Evolutionary conservation across 1,139 yeast species (phyloP), one percentile per base, ranked within the genome.

Genomic region (Suhomyces atakaporum): DNA sequence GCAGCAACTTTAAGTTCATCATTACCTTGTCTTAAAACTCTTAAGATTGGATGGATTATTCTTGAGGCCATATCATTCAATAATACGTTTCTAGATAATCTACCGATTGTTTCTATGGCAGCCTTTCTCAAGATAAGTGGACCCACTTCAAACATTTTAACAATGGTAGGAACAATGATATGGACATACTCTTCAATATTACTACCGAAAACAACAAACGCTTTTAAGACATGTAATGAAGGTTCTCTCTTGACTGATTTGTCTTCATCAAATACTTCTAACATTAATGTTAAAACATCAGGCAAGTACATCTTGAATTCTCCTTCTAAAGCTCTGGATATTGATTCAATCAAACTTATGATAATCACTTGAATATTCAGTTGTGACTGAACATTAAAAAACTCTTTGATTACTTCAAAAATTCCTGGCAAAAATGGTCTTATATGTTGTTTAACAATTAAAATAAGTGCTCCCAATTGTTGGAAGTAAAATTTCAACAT

Each of bases 171-270:
- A 15, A 92, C 75, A 27, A 92, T 77, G 35, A 90, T 74, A 57
- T 89, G 96, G 7, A 84, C 79, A 52, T 85, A 88, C 44, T 94
- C 97, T 49, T 92, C 97, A 31, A 90, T 75, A 51, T 85, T 88
- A 20, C 84, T 71, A 0, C 96, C 97, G 60, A 92, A 88, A 0
- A 84, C 84, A n/a, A 89, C 94, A 54, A 94, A 77, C 11, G 95
- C 85, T 50, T 83, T 81, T 50, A 94, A 69, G 0, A 90, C 95
- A 46, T 87, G 82, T 27, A 83, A 65, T 0, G 96, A 80, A 0
- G 92, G 79, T 22, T 76, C 76, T 29, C 79, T 69, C 26, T 79
- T 79, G 1, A 75, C 71, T 0, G 88, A 75, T 43, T 75, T 79
- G 47, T 90, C 97, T 38, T 79, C 81, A 38, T 87, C 95, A 41